Evolutionary conservation across 2,329 filamentous ascomycete genomes (phyloP).

Genomic region (Colletotrichum spaethianum): DNA sequence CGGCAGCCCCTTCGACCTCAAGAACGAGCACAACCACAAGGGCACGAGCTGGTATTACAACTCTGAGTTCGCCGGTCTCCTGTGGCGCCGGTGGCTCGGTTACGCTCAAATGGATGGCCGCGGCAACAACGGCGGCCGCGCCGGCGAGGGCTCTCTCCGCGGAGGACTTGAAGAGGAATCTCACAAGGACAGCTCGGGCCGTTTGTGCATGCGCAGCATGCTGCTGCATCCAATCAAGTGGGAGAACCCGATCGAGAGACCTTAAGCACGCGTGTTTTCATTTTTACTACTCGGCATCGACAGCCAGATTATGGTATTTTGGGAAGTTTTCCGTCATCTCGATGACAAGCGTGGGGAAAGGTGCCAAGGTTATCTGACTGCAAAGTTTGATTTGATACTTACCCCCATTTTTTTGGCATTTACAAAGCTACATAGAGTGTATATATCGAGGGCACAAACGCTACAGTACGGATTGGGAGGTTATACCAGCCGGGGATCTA

Average conservation of each 20-base stretch:
- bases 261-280: background rate
- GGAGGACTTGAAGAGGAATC: constrained; percentile 68
- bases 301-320: background rate
- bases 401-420: constrained; percentile 5
- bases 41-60: constrained; percentile 91
- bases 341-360: constrained; percentile 18
- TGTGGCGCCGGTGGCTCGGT: constrained; percentile 85
- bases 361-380: constrained; percentile 6
- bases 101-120: constrained; percentile 68
- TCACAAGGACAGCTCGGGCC: constrained; percentile 63
- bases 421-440: constrained; percentile 32
- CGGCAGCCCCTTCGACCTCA: constrained; percentile 76
- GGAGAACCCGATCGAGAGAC: constrained; percentile 65
- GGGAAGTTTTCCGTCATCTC: background rate
- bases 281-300: background rate
- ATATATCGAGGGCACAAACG: constrained; percentile 30
- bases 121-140: constrained; percentile 63
- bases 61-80: constrained; percentile 79
- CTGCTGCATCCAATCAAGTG: constrained; percentile 86
- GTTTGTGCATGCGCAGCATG: constrained; percentile 86
- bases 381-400: constrained; percentile 16
- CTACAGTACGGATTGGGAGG: constrained; percentile 32
- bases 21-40: constrained; percentile 86
- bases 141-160: constrained; percentile 61
- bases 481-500: constrained; percentile 35